Conservation (phyloP, 1,284 basidiomycete species). For the Psilocybe mexicana region DNA sequence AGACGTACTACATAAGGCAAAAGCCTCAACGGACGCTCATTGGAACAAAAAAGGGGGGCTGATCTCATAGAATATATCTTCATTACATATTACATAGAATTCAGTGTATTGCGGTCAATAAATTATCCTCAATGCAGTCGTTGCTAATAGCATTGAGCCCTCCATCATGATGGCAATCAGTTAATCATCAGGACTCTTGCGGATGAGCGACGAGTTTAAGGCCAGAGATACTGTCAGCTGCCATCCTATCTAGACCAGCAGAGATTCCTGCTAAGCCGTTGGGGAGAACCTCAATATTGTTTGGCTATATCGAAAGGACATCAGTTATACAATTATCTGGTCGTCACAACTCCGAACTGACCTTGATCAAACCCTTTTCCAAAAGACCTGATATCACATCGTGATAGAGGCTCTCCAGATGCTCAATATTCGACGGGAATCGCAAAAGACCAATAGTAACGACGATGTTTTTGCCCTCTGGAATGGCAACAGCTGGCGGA, state of each 20-base stretch:
- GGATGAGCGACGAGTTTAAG: slow-evolving; percentile 51
- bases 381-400: slow-evolving; percentile 12
- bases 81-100: too few relatives aligned
- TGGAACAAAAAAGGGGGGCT: too few relatives aligned
- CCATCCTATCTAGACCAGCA: slow-evolving; percentile 43
- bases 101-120: too few relatives aligned
- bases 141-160: too few relatives aligned
- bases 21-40: too few relatives aligned
- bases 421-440: slow-evolving; percentile 24
- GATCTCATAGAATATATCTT: too few relatives aligned
- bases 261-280: slow-evolving; percentile 46
- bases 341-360: neutral
- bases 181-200: slow-evolving; percentile 32
- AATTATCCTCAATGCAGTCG: too few relatives aligned
- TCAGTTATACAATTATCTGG: neutral
- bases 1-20: too few relatives aligned
- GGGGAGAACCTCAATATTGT: slow-evolving; percentile 35
- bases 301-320: slow-evolving; percentile 13
- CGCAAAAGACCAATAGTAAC: slow-evolving; percentile 12
- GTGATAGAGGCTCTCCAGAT: slow-evolving; percentile 19
- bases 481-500: slow-evolving; percentile 11
- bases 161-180: neutral
- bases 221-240: slow-evolving; percentile 43
- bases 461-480: slow-evolving; percentile 16
- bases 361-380: slow-evolving; percentile 18